Evolutionary conservation across 108 stramenopile species (phyloP), one percentile per base, ranked within the genome.

Genomic region (Nitzschia sp.): DNA sequence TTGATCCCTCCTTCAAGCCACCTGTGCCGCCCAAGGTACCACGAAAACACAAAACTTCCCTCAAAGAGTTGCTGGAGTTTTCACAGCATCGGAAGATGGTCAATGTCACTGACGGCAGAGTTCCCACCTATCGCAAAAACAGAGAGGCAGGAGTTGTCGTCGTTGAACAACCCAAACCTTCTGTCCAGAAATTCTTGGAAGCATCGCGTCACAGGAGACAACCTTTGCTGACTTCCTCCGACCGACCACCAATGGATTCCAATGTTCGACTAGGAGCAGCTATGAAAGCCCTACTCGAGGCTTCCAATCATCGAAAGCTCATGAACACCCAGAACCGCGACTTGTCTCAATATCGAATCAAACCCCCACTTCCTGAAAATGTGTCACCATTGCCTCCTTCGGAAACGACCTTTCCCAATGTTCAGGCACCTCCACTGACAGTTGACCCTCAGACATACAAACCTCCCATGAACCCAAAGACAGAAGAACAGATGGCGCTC

Each of bases 351-450:
- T 40, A 44, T 44, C 61, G 61, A 17, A 25, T 62, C 43, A 62
- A 62, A 39, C 64, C 64, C 51, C 22, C 64, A 10, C 22, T 65
- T 10, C 51, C 64, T 1, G 0, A 10, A 0, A 44, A 44, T n/a
- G 17, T 38, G 14, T 0, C 29, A 34, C 51, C 64, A 1, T 11
- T 65, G n/a, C 25, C 25, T 20, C 61, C 61, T 12, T 43, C 61
- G 22, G 61, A 65, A 65, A 65, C 51, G 7, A 53, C 51, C 64
- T 53, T 65, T 65, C 51, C 51, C 20, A 65, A 51, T 52, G 64
- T 65, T 0, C 11, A 38, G 14, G 64, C 64, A 9, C 64, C 64
- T 1, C 51, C 51, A 12, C 52, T 65, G 43, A 51, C 12, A 5
- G 29, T 65, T 0, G 51, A 53, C 11, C 22, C 43, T 11, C 34